Conservation (phyloP, 2,329 filamentous ascomycete genomes). For the Colletotrichum ledebouriae region DNA sequence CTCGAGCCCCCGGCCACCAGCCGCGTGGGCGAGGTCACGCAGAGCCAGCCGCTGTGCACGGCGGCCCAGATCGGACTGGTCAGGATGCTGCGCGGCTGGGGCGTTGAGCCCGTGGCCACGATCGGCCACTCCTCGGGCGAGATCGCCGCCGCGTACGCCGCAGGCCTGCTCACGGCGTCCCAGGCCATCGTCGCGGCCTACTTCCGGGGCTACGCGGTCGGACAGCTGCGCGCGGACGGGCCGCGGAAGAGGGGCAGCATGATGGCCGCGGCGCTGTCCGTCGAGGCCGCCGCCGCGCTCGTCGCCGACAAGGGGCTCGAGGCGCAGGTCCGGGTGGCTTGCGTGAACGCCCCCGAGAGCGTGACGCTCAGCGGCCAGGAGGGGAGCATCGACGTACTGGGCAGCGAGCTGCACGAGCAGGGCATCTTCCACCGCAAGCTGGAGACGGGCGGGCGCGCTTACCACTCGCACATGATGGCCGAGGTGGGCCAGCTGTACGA, state of each 20-base stretch:
- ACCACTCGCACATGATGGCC: slow-evolving; percentile 15
- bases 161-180: slow-evolving; percentile 53
- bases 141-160: slow-evolving; percentile 64
- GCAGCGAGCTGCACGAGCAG: neutral
- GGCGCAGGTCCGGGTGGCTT: no score
- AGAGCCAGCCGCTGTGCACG: slow-evolving; percentile 50
- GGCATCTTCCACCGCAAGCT: slow-evolving; percentile 43
- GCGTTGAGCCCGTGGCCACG: slow-evolving; percentile 52
- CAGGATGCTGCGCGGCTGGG: slow-evolving; percentile 47
- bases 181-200: slow-evolving; percentile 48
- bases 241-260: no score
- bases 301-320: no score
- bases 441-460: slow-evolving; percentile 8
- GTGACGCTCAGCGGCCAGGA: neutral
- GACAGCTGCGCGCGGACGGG: no score
- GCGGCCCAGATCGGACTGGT: slow-evolving; percentile 48
- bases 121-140: slow-evolving; percentile 66
- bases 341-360: neutral
- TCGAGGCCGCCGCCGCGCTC: no score
- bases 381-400: neutral
- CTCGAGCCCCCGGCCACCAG: slow-evolving; percentile 39
- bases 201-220: slow-evolving; percentile 24
- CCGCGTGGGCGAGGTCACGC: slow-evolving; percentile 26
- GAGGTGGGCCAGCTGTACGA: neutral
- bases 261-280: no score